These are phyloP conservation scores for Lentinula novae-zelandiae DNA, from an alignment of 1,284 basidiomycete species.

Conservation along the genomic window DNA sequence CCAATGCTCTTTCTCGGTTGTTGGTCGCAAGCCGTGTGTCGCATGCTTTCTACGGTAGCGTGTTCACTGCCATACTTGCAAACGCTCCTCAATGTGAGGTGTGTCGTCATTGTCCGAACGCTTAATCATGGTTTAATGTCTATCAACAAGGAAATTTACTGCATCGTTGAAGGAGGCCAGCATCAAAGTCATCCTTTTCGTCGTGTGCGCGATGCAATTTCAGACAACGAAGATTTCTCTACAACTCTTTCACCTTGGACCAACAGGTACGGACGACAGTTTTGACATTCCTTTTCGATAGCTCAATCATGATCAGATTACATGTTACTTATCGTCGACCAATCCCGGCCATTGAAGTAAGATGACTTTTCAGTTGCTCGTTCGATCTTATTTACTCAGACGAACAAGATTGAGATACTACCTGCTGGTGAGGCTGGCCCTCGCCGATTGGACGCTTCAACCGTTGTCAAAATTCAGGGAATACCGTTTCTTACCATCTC, in stretches of 20 bases:
- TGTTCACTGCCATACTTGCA: constrained; percentile 56
- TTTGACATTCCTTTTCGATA: constrained; percentile 4
- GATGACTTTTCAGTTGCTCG: neutral
- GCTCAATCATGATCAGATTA: constrained; percentile 33
- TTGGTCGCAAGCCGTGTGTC: constrained; percentile 48
- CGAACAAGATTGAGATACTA: constrained; percentile 69
- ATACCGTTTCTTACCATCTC: constrained; percentile 75
- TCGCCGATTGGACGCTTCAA: constrained; percentile 60
- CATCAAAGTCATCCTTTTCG: constrained; percentile 46
- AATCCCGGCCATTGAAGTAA: constrained; percentile 38
- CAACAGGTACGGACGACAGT: constrained; percentile 34
- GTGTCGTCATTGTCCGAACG: constrained; percentile 8
- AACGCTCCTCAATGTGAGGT: constrained; percentile 54
- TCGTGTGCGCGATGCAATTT: constrained; percentile 46
- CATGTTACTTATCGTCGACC: constrained; percentile 53
- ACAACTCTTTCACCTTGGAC: constrained; percentile 47
- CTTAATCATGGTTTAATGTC: constrained; percentile 11
- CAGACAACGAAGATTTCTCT: constrained; percentile 40
- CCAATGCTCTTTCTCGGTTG: constrained; percentile 52
- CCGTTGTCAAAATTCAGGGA: constrained; percentile 59
- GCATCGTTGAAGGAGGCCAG: constrained; percentile 49
- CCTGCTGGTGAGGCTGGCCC: constrained; percentile 78
- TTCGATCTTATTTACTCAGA: constrained; percentile 12
- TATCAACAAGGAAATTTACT: constrained; percentile 42
- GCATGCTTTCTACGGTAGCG: constrained; percentile 67